Percentiles rank a stretch among this genome's conserved stretches.
These are phyloP conservation scores for Podila minutissima DNA, from an alignment of 192 early-diverging fungal species.

Conservation along the genomic window DNA sequence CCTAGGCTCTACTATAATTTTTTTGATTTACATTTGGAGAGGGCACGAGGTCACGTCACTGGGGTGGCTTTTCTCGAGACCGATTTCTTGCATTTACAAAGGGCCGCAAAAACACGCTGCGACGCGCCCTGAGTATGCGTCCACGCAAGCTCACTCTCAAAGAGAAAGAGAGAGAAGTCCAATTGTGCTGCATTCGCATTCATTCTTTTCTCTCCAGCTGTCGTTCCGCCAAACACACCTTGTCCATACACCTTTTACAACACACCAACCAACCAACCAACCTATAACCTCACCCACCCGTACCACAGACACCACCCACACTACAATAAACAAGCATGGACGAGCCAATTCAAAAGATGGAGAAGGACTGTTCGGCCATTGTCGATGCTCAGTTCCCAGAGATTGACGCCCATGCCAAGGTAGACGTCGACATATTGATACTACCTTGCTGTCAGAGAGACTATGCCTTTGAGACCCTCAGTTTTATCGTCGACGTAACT, in stretches of 20 bases:
- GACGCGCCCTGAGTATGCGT: not conserved
- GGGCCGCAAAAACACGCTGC: not conserved
- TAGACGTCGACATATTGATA: conserved; percentile 29
- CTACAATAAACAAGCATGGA: conserved; percentile 39
- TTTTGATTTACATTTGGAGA: too few relatives aligned
- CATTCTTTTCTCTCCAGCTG: not conserved
- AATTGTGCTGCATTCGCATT: not conserved
- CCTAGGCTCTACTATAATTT: too few relatives aligned
- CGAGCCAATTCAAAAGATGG: conserved; percentile 83
- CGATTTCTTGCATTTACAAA: too few relatives aligned
- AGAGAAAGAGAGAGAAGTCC: not conserved
- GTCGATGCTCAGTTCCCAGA: conserved; percentile 84
- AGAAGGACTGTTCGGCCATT: conserved; percentile 88
- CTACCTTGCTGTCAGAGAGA: not conserved
- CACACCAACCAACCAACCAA: not conserved
- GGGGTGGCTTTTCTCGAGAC: too few relatives aligned
- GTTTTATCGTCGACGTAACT: not conserved
- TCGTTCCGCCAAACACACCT: not conserved
- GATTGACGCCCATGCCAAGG: conserved; percentile 74
- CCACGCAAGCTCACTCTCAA: not conserved
- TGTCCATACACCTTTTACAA: not conserved
- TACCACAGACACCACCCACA: not conserved
- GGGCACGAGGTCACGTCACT: too few relatives aligned
- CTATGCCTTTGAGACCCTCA: not conserved
- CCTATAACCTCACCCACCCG: not conserved